Evolutionary conservation across 2,329 filamentous ascomycete species (phyloP).

Genomic region (Nemania abortiva): DNA sequence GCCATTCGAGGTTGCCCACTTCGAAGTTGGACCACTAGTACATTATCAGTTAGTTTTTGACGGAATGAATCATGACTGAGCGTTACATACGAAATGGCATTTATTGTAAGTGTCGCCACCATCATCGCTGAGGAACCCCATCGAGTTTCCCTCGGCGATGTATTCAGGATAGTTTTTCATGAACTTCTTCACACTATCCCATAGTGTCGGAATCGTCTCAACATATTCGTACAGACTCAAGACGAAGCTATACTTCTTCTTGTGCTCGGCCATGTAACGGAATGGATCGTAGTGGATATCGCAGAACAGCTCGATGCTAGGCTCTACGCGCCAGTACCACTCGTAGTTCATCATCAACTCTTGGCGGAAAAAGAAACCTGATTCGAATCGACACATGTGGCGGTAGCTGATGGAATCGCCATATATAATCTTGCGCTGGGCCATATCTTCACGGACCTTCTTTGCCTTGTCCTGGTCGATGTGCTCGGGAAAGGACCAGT

Average conservation of each 20-base stretch:
- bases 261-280: conserved; percentile 93
- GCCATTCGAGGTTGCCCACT: conserved; percentile 92
- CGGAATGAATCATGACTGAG: neutral
- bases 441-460: conserved; percentile 94
- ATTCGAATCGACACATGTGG: conserved; percentile 99
- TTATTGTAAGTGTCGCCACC: conserved; percentile 93
- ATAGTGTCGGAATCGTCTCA: conserved; percentile 95
- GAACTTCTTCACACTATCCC: conserved; percentile 96
- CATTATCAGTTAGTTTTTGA: conserved; percentile 47
- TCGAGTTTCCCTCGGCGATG: conserved; percentile 83
- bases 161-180: conserved; percentile 92
- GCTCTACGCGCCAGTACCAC: conserved; percentile 99
- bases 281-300: conserved; percentile 97
- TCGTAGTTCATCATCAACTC: conserved; percentile 94
- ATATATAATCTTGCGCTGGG: conserved; percentile 94
- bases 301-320: conserved; percentile 95
- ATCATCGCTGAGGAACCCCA: conserved; percentile 93
- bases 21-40: conserved; percentile 98
- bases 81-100: conserved; percentile 87
- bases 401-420: conserved; percentile 96
- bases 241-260: conserved; percentile 98
- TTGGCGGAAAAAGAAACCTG: conserved; percentile 99
- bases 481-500: conserved; percentile 97
- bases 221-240: conserved; percentile 96
- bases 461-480: conserved; percentile 95